Base-by-base conservation (phyloP, 768 basidiomycete species). In the Hebeloma cylindrosporum region DNA sequence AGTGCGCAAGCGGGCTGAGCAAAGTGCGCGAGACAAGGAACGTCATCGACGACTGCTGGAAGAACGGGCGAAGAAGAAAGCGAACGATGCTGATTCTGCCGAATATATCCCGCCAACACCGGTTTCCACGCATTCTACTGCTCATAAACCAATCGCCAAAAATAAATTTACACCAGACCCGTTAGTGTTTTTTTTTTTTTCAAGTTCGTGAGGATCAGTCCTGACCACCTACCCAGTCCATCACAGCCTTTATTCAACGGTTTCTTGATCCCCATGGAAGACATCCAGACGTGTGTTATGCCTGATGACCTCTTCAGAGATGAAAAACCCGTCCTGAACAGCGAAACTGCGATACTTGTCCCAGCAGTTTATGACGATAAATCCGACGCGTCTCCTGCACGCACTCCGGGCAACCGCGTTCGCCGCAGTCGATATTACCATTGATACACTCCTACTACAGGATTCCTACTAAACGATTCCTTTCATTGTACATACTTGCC, bases 11-110 rank as follows among this genome's bases (percentile, higher is more conserved):
- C 55, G 66, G 37, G 67, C 67, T 20, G 66, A 65, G 39, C 69
- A 71, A 51, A 68, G 67, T 47, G 64, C 65, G 16, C 57, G 68
- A 38, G 68, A 68, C 53, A 69, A 66, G 52, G 66, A 60, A 17
- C 60, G 64, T 7, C 54, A 58, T 34, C 58, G 57, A 23, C 53
- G 48, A 38, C 33, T 55, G 49, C 46, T 57, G 45, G 62, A 62
- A 51, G 59, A 67, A 53, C 56, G 48, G 20, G 56, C 53, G 13
- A 51, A 40, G n/a, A 35, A 40, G n/a, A 48, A 46, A 11, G 28
- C 23, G 9, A 35, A 20, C 36, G 27, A 14, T 20, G 26, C 14
- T 28, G 22, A 16, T 18, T n/a, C 30, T 9, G n/a, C 43, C 11
- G 51, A 45, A 32, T 54, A 49, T 31, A 35, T 50, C n/a, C 56